Conservation (phyloP, 345 rosid genomes). For the Psidium guajava region DNA sequence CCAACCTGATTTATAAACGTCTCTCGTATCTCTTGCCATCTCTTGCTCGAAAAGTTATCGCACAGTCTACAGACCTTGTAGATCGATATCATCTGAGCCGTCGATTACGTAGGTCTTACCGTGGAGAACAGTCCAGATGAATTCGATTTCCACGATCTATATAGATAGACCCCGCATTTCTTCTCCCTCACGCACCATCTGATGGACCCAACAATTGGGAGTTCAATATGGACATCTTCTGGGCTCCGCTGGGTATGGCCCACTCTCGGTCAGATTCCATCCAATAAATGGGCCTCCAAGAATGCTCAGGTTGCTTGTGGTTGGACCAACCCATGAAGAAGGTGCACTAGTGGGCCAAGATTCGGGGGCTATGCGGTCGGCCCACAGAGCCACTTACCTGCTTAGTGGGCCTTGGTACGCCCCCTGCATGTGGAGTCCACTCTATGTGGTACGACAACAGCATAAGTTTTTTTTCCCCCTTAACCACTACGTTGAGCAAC, state of each 20-base stretch:
- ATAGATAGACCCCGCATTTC: neutral
- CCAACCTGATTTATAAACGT: neutral
- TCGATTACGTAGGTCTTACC: neutral
- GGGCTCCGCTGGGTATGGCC: neutral
- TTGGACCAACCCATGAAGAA: neutral
- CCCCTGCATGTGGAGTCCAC: neutral
- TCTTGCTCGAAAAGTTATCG: neutral
- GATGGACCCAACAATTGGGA: neutral
- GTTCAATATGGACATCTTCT: neutral
- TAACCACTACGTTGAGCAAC: neutral
- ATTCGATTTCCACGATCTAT: neutral
- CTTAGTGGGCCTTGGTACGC: neutral
- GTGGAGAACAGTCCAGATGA: neutral
- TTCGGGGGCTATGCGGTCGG: neutral
- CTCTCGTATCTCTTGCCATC: neutral
- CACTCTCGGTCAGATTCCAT: neutral
- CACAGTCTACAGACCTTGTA: rapidly evolving
- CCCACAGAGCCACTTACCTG: neutral
- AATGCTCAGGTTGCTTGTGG: neutral
- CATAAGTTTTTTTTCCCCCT: too few relatives aligned
- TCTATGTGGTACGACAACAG: neutral
- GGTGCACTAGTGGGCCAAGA: neutral
- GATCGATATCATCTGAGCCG: neutral
- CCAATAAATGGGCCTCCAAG: neutral
- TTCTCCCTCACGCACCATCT: neutral